These are phyloP conservation scores for Kondoa malvinella DNA, from an alignment of 768 basidiomycete genomes.

Conservation along the genomic window DNA sequence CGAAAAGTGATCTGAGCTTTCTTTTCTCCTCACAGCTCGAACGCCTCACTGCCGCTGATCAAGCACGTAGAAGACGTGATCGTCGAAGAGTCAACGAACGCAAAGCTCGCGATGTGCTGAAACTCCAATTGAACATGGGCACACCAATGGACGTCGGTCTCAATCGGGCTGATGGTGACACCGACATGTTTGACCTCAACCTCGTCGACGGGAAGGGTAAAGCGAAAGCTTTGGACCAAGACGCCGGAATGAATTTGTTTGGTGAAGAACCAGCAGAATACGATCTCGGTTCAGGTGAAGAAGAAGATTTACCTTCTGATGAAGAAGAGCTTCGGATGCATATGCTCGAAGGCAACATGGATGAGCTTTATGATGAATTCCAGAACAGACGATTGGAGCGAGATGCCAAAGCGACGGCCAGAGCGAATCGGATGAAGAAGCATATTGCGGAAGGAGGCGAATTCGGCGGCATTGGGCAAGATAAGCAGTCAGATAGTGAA, in stretches of 20 bases:
- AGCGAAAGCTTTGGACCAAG: slow-evolving; percentile 32
- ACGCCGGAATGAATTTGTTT: slow-evolving; percentile 27
- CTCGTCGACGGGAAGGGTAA: slow-evolving; percentile 30
- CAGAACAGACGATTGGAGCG: slow-evolving; percentile 58
- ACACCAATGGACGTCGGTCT: slow-evolving; percentile 91
- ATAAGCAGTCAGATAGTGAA: slow-evolving; percentile 31
- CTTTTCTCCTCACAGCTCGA: slow-evolving; percentile 50
- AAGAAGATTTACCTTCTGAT: slow-evolving; percentile 40
- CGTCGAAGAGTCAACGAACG: slow-evolving; percentile 73
- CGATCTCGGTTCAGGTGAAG: slow-evolving; percentile 32
- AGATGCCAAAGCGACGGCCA: slow-evolving; percentile 72
- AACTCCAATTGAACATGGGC: slow-evolving; percentile 93
- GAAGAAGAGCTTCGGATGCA: slow-evolving; percentile 48
- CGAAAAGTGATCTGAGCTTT: slow-evolving; percentile 9
- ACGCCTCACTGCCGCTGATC: slow-evolving; percentile 58
- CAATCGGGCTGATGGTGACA: slow-evolving; percentile 50
- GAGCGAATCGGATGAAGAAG: slow-evolving; percentile 49
- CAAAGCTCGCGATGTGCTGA: slow-evolving; percentile 68
- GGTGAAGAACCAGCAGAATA: slow-evolving; percentile 36
- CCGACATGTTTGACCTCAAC: slow-evolving; percentile 74
- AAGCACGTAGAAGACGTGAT: slow-evolving; percentile 55
- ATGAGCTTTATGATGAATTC: slow-evolving; percentile 75
- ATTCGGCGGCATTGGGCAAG: slow-evolving; percentile 54
- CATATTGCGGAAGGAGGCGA: slow-evolving; percentile 41
- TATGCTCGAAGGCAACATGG: slow-evolving; percentile 66